Conservation (phyloP, 441 rosid species). For the Gossypium gossypioides region DNA sequence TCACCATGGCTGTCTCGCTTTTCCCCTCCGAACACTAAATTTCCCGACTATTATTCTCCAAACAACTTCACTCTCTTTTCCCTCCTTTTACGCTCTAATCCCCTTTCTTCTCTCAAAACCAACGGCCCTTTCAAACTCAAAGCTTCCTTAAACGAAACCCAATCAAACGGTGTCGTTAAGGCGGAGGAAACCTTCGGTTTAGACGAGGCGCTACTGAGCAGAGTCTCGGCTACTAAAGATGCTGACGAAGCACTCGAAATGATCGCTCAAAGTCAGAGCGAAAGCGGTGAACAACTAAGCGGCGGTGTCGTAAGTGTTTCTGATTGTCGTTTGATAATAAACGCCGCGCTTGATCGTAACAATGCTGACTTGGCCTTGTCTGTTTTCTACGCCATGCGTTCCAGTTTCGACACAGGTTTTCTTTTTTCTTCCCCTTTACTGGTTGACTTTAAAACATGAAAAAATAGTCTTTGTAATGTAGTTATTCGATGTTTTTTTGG, state of each 20-base stretch:
- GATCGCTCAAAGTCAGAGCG: slow-evolving; percentile 23
- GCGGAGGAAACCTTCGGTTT: slow-evolving; percentile 13
- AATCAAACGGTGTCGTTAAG: slow-evolving; percentile 20
- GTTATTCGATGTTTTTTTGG: background rate
- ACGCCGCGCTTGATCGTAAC: slow-evolving; percentile 49
- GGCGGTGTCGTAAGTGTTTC: slow-evolving; percentile 38
- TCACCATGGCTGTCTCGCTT: slow-evolving; percentile 28
- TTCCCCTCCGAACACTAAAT: slow-evolving; percentile 23
- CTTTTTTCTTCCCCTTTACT: background rate
- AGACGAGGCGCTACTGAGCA: slow-evolving; percentile 34
- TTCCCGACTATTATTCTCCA: slow-evolving; percentile 21
- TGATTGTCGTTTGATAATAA: slow-evolving; percentile 49
- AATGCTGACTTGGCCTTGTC: slow-evolving; percentile 72
- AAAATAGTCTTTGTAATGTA: background rate
- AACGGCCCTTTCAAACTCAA: slow-evolving; percentile 12
- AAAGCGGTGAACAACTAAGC: slow-evolving; percentile 10
- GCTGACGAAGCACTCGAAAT: slow-evolving; percentile 55
- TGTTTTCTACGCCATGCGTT: slow-evolving; percentile 76
- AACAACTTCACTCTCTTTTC: slow-evolving; percentile 22
- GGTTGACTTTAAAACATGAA: background rate
- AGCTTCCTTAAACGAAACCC: slow-evolving; percentile 26
- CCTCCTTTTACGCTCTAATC: slow-evolving; percentile 15
- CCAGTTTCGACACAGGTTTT: slow-evolving; percentile 64
- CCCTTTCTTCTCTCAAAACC: slow-evolving; percentile 5
- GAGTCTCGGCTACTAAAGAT: slow-evolving; percentile 44